Evolutionary conservation across 2,329 filamentous ascomycete genomes (phyloP).

Genomic region (Metarhizium humberi): DNA sequence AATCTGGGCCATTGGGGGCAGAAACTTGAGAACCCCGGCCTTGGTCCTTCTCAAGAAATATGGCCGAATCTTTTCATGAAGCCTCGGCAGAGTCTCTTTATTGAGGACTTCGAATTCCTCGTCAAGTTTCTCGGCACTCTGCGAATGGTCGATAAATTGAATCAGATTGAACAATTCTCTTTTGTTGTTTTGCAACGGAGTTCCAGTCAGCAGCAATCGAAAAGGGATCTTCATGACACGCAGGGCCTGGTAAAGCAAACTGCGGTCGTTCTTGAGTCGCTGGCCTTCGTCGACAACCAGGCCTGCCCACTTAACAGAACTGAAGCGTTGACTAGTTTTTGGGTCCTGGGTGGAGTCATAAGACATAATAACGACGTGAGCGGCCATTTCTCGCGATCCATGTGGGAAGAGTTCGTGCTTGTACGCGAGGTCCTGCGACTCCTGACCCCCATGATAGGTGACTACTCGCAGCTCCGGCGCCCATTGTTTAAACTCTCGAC

Average conservation of each 20-base stretch:
- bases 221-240: constrained; percentile 69
- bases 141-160: constrained; percentile 73
- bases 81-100: constrained; percentile 67
- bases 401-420: constrained; percentile 78
- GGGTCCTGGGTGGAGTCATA: constrained; percentile 82
- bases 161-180: constrained; percentile 93
- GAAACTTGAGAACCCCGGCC: constrained; percentile 77
- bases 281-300: constrained; percentile 94
- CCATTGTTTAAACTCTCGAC: constrained; percentile 92
- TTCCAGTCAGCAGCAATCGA: constrained; percentile 79
- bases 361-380: constrained; percentile 89
- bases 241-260: constrained; percentile 68
- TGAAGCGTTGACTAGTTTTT: constrained; percentile 56
- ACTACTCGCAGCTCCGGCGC: constrained; percentile 77
- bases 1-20: constrained; percentile 89
- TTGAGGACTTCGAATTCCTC: constrained; percentile 68
- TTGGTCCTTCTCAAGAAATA: constrained; percentile 73
- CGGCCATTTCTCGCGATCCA: constrained; percentile 58
- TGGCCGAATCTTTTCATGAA: constrained; percentile 75
- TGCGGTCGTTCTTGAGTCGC: constrained; percentile 86
- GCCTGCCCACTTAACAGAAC: constrained; percentile 69
- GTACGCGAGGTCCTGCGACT: constrained; percentile 66
- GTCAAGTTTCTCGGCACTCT: constrained; percentile 66
- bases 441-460: constrained; percentile 77
- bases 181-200: constrained; percentile 91